A percentile compares a stretch with the other conserved stretches of the same genome.
Evolutionary conservation across 352 stramenopile genomes (phyloP).

Genomic region (Saprolegnia parasitica): DNA sequence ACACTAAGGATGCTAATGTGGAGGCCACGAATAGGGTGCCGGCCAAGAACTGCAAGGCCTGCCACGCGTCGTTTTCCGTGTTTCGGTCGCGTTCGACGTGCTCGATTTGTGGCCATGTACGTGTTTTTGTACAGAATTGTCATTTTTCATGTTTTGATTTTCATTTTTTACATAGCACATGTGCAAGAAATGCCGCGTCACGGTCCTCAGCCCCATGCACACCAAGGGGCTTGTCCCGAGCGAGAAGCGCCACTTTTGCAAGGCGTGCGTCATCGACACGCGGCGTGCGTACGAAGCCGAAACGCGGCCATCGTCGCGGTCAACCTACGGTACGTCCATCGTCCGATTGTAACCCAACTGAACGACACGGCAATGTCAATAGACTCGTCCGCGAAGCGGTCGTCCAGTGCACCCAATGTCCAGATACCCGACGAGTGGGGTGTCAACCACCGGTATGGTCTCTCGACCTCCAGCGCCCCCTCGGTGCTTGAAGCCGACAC

Average conservation of each 20-base stretch:
- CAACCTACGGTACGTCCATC: neutral
- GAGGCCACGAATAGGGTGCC: neutral
- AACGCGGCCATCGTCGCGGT: neutral
- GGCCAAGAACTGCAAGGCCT: neutral
- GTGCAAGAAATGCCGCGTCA: neutral
- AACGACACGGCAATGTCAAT: too few species aligned
- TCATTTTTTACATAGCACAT: neutral
- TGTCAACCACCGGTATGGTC: neutral
- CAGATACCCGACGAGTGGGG: neutral
- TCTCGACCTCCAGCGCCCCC: neutral
- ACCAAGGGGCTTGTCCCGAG: neutral
- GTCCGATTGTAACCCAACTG: neutral
- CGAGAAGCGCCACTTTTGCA: neutral
- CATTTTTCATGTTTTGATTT: too few species aligned
- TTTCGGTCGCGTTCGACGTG: neutral
- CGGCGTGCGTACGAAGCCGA: neutral
- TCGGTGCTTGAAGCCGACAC: neutral
- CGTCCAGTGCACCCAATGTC: neutral
- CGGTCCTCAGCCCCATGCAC: neutral
- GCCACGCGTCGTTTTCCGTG: neutral
- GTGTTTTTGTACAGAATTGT: neutral
- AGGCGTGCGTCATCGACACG: neutral
- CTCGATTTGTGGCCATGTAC: neutral
- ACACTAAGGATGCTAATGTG: neutral
- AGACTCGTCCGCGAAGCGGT: neutral